Evolutionary conservation across 257 asterid species (phyloP).

Genomic region (Vinca minor): DNA sequence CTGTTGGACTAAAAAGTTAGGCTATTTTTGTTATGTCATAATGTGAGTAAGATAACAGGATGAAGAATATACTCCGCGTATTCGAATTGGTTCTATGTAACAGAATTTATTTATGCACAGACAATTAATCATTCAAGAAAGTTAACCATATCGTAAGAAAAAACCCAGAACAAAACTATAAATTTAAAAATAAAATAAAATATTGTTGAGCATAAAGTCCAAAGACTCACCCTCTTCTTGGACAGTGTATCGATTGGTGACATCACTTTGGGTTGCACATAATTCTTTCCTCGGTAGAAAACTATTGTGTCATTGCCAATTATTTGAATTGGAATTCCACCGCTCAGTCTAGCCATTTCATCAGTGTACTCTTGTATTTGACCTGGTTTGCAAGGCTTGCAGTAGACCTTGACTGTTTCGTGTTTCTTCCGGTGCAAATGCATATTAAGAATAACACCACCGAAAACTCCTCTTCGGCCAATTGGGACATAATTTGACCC

Average conservation of each 20-base stretch:
- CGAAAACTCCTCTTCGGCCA: constrained; percentile 85
- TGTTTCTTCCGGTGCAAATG: constrained; percentile 98
- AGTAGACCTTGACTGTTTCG: constrained; percentile 83
- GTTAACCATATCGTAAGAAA: too few species aligned
- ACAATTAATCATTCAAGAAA: background rate
- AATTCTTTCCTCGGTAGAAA: constrained; percentile 75
- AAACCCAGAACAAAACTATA: background rate
- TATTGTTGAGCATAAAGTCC: constrained; percentile 5
- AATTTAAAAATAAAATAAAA: background rate
- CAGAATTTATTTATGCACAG: too few species aligned
- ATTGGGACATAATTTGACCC: constrained; percentile 87
- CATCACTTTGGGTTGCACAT: constrained; percentile 89
- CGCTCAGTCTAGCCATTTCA: constrained; percentile 81
- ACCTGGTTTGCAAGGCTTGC: constrained; percentile 86
- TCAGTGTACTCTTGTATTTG: constrained; percentile 60
- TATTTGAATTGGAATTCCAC: constrained; percentile 75
- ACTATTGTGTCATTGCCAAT: constrained; percentile 71
- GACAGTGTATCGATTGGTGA: constrained; percentile 89
- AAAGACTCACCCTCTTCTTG: constrained; percentile 55
- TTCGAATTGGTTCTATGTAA: background rate
- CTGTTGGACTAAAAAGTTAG: background rate
- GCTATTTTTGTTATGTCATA: too few species aligned
- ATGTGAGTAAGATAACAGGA: background rate
- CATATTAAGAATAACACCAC: constrained; percentile 96
- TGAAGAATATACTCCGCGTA: background rate